phyloP scores from a whole-genome alignment of 805 yeast species.

The Pichia pseudocactophila region DNA sequence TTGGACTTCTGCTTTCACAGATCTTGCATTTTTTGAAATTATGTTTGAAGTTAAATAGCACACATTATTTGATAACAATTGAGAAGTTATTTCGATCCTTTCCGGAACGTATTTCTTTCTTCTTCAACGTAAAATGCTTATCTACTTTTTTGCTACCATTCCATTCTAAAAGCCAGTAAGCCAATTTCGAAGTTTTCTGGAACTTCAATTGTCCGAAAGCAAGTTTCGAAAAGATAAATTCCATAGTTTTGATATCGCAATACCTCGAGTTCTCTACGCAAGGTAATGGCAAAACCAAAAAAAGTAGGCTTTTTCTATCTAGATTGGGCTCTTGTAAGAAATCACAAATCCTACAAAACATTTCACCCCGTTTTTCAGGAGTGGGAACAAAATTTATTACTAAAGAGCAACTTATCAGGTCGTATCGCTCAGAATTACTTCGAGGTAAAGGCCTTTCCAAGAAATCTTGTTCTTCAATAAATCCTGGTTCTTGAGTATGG shows the following conservation, averaged over 20 bases:
- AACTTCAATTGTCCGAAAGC: constrained; percentile 46
- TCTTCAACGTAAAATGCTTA: constrained; percentile 22
- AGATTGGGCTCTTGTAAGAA: constrained; percentile 39
- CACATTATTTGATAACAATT: constrained; percentile 28
- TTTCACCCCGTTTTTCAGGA: constrained; percentile 61
- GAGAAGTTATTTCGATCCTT: constrained; percentile 62
- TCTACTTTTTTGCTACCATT: constrained; percentile 20
- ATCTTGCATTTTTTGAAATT: constrained; percentile 15
- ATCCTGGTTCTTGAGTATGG: constrained; percentile 62
- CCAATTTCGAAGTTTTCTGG: constrained; percentile 61
- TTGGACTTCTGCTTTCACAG: constrained; percentile 25
- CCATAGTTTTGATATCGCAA: constrained; percentile 26
- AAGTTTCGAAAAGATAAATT: constrained; percentile 33
- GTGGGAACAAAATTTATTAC: constrained; percentile 86
- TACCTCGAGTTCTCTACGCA: constrained; percentile 81
- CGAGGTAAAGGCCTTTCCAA: constrained; percentile 64
- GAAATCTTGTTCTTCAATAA: constrained; percentile 70
- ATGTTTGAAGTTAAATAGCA: background rate
- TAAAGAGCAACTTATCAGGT: constrained; percentile 70
- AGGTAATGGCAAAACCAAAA: constrained; percentile 82
- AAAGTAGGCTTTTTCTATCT: constrained; percentile 34
- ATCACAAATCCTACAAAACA: constrained; percentile 52
- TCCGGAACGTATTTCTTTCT: constrained; percentile 49
- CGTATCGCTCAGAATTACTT: constrained; percentile 38
- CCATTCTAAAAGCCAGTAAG: constrained; percentile 61